phyloP scores from a whole-genome alignment of 805 yeast species.

The Nakazawaea sp. region DNA sequence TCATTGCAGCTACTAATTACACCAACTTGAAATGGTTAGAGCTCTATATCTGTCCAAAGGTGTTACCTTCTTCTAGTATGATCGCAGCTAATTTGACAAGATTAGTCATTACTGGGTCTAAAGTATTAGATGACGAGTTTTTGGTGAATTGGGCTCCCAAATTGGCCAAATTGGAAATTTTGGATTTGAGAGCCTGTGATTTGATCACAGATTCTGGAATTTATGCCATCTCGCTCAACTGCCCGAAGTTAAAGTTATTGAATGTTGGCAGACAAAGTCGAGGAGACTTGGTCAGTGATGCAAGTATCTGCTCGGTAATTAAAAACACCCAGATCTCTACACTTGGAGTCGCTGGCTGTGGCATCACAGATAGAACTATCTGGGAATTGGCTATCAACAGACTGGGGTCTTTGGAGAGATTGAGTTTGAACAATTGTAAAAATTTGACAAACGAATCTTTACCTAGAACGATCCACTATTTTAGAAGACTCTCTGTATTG shows the following conservation, averaged over 20 bases:
- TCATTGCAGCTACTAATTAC: slow-evolving; percentile 35
- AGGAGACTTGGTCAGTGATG: slow-evolving; percentile 65
- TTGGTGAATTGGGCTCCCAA: slow-evolving; percentile 42
- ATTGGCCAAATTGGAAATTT: slow-evolving; percentile 52
- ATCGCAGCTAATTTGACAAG: slow-evolving; percentile 33
- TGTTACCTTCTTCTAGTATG: slow-evolving; percentile 48
- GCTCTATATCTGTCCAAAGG: slow-evolving; percentile 73
- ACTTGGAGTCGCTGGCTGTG: slow-evolving; percentile 86
- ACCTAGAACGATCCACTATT: slow-evolving; percentile 31
- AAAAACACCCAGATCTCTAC: slow-evolving; percentile 55
- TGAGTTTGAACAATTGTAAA: slow-evolving; percentile 72
- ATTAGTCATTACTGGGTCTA: slow-evolving; percentile 67
- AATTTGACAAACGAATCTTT: slow-evolving; percentile 23
- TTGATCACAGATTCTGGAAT: slow-evolving; percentile 70
- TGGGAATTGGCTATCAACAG: slow-evolving; percentile 69
- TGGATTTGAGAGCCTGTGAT: slow-evolving; percentile 85
- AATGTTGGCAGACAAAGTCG: slow-evolving; percentile 76
- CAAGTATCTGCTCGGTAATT: slow-evolving; percentile 52
- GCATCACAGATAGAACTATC: slow-evolving; percentile 64
- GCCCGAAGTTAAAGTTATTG: slow-evolving; percentile 49
- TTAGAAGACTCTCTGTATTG: slow-evolving; percentile 59
- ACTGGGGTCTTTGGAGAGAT: slow-evolving; percentile 48
- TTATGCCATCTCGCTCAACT: slow-evolving; percentile 54
- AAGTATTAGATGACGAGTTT: slow-evolving; percentile 51
- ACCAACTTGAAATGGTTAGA: slow-evolving; percentile 61